Conservation (phyloP, 345 rosid genomes). For the Lepidium sativum region DNA sequence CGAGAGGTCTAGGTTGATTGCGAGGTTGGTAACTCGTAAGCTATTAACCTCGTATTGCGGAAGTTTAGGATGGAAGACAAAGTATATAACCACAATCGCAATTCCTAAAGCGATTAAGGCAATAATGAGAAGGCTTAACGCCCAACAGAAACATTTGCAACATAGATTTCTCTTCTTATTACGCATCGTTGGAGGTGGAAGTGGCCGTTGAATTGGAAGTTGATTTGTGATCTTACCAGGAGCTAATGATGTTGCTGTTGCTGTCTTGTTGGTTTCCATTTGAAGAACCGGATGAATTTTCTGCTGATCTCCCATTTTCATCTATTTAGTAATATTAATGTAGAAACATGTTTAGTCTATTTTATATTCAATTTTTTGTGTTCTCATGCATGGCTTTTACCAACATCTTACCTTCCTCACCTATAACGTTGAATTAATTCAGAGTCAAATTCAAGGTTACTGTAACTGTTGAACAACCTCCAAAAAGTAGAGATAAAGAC, state of each 20-base stretch:
- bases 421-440: slow-evolving; percentile 28
- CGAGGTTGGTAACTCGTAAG: slow-evolving; percentile 51
- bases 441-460: background rate
- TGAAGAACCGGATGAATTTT: slow-evolving; percentile 41
- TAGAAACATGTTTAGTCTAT: background rate
- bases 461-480: too few relatives aligned
- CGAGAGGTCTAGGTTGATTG: slow-evolving; percentile 56
- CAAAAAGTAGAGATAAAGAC: too few relatives aligned
- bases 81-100: slow-evolving; percentile 44
- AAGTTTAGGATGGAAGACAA: slow-evolving; percentile 59
- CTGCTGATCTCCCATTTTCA: slow-evolving; percentile 38
- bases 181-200: slow-evolving; percentile 17
- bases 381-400: too few relatives aligned
- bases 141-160: slow-evolving; percentile 64
- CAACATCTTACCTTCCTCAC: slow-evolving; percentile 43
- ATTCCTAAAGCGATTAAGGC: slow-evolving; percentile 39
- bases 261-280: slow-evolving; percentile 27
- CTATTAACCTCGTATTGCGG: slow-evolving; percentile 65
- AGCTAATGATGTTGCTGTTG: slow-evolving; percentile 8
- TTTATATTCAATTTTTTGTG: background rate
- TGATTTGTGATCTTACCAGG: slow-evolving; percentile 13
- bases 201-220: slow-evolving; percentile 9
- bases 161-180: slow-evolving; percentile 34
- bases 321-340: background rate
- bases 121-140: slow-evolving; percentile 38